Evolutionary conservation across 2,329 filamentous ascomycete species (phyloP), one percentile per base, ranked within the genome.

Genomic region (Endothia cerciana): DNA sequence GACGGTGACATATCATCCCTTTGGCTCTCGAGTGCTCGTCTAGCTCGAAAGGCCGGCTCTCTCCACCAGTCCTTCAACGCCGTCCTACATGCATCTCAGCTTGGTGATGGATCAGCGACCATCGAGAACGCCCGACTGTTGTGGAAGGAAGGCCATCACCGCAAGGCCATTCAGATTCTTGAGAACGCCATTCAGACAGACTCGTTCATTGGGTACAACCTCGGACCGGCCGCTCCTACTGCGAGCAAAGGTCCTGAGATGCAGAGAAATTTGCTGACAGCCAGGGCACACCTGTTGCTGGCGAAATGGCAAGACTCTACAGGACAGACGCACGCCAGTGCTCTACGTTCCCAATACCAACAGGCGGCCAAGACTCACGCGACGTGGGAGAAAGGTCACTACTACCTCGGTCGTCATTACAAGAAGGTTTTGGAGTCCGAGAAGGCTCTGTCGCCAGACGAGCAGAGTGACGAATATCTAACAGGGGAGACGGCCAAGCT

Each of bases 301-400:
- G 95, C 95, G 15, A 98, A 97, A 76, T 99, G 96, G 96, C 89
- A 97, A 36, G 96, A 98, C 74, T 89, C 86, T 64, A 92, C 94
- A n/a, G 95, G 95, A 5, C 94, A 98, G 76, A 97, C 93, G 1
- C 91, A 97, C 73, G 91, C 92, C 4, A 85, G 88, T 55, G 88
- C 91, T 4, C 85, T 98, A 69, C 88, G 92, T 56, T 85, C 89
- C 63, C 92, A 92, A 73, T 99, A 97, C 72, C 90, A 93, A 69
- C 87, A 91, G 70, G 94, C 94, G 1, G 87, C 91, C n/a, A 89
- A 86, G 74, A 88, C 87, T 1, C 81, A 83, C 71, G 79, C 82
- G 5, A 87, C 87, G 61, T 99, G 94, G 94, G 95, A 99, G 75
- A 98, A 97, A 77, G 94, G 93, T 0, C 94, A 98, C 75, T 99